Conservation (phyloP, 2,329 filamentous ascomycete genomes). For the Colletotrichum australisinense region DNA sequence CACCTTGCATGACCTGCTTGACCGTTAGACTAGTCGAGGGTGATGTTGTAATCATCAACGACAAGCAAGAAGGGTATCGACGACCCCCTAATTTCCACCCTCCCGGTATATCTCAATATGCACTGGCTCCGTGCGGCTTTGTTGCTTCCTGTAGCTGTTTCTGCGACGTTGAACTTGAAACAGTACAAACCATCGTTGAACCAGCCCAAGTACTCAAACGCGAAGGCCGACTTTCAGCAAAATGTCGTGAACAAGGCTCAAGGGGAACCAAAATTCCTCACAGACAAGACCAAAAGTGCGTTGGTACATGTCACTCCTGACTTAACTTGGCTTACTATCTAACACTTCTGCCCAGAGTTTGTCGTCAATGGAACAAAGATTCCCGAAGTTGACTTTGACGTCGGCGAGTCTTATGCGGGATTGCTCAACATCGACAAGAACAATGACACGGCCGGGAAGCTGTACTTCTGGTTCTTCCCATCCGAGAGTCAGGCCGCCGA, state of each 20-base stretch:
- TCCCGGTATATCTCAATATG: slow-evolving; percentile 6
- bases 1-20: background rate
- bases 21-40: background rate
- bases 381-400: slow-evolving; percentile 77
- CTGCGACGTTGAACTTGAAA: slow-evolving; percentile 31
- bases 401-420: slow-evolving; percentile 75
- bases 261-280: slow-evolving; percentile 42
- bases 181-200: slow-evolving; percentile 20
- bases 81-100: background rate
- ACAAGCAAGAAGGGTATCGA: slow-evolving; percentile 10
- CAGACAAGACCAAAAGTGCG: slow-evolving; percentile 23
- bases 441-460: slow-evolving; percentile 57
- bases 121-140: slow-evolving; percentile 7
- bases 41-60: background rate
- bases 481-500: slow-evolving; percentile 59
- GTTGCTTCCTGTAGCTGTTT: slow-evolving; percentile 12
- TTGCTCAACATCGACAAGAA: slow-evolving; percentile 65
- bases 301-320: accelerated
- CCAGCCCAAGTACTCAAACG: background rate
- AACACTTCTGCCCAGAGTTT: slow-evolving; percentile 57
- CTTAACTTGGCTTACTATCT: background rate
- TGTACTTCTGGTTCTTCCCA: slow-evolving; percentile 78
- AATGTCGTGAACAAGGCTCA: background rate
- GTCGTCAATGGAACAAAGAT: slow-evolving; percentile 72
- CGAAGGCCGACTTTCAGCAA: background rate